Evolutionary conservation across 2,329 filamentous ascomycete species (phyloP).

Genomic region (Colletotrichum simmondsii): DNA sequence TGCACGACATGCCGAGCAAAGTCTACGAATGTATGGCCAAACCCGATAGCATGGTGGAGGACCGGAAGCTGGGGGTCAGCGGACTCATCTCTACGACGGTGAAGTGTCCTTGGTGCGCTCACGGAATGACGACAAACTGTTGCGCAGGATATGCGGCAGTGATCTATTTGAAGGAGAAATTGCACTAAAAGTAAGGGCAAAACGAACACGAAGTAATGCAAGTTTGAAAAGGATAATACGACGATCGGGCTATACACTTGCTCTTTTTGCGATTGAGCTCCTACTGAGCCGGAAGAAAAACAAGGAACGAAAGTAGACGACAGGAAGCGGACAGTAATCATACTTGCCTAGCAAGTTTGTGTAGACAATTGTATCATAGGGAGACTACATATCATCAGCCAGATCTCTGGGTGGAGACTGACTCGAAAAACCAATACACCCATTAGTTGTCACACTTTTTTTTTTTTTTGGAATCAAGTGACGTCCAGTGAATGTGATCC

Average conservation of each 20-base stretch:
- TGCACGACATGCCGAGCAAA: constrained; percentile 73
- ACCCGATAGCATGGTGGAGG: constrained; percentile 64
- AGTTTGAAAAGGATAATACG: neutral
- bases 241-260: neutral
- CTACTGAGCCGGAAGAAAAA: neutral
- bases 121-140: constrained; percentile 76
- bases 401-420: constrained; percentile 2
- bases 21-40: constrained; percentile 74
- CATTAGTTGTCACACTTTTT: neutral
- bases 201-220: neutral
- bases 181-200: constrained; percentile 54
- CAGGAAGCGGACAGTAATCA: neutral
- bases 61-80: constrained; percentile 61
- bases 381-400: neutral
- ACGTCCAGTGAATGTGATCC: no score
- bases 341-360: neutral
- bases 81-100: constrained; percentile 70
- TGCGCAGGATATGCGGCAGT: constrained; percentile 76
- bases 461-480: neutral
- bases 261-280: neutral
- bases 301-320: neutral
- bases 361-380: constrained; percentile 8
- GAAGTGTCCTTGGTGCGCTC: constrained; percentile 77
- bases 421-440: constrained; percentile 9
- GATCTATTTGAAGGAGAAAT: constrained; percentile 72